Evolutionary conservation across 1,284 basidiomycete species (phyloP).

Genomic region (Irpex rosettiformis): DNA sequence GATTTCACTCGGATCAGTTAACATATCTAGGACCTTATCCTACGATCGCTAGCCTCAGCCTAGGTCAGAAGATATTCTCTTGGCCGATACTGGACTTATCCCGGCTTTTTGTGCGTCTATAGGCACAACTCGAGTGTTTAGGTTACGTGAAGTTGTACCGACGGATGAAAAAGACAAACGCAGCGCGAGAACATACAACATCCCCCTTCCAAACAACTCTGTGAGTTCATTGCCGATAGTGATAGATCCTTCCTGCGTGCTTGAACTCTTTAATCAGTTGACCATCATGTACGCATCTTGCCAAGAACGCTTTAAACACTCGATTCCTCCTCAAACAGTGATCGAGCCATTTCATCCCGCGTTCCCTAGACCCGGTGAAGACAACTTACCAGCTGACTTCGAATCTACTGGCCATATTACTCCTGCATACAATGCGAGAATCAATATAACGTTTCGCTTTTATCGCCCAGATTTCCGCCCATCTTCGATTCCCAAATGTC

Average conservation of each 20-base stretch:
- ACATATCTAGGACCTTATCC: constrained; percentile 88
- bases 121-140: constrained; percentile 75
- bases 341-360: constrained; percentile 76
- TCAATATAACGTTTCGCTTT: constrained; percentile 89
- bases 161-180: constrained; percentile 51
- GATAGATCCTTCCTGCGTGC: constrained; percentile 4
- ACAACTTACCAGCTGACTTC: not conserved
- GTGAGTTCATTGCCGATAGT: constrained; percentile 35
- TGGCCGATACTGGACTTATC: not conserved
- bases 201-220: constrained; percentile 82
- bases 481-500: constrained; percentile 64
- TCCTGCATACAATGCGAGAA: constrained; percentile 60
- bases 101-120: not conserved
- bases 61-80: constrained; percentile 49
- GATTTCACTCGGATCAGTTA: constrained; percentile 77
- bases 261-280: constrained; percentile 40
- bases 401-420: constrained; percentile 7
- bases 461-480: constrained; percentile 85
- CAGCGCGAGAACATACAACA: constrained; percentile 75
- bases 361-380: constrained; percentile 37
- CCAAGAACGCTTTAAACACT: constrained; percentile 88
- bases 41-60: constrained; percentile 89
- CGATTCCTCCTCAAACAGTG: constrained; percentile 70
- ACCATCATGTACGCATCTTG: constrained; percentile 91
- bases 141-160: constrained; percentile 73